phyloP scores from a whole-genome alignment of 805 yeast genomes.

The Zygosaccharomyces lentus region DNA sequence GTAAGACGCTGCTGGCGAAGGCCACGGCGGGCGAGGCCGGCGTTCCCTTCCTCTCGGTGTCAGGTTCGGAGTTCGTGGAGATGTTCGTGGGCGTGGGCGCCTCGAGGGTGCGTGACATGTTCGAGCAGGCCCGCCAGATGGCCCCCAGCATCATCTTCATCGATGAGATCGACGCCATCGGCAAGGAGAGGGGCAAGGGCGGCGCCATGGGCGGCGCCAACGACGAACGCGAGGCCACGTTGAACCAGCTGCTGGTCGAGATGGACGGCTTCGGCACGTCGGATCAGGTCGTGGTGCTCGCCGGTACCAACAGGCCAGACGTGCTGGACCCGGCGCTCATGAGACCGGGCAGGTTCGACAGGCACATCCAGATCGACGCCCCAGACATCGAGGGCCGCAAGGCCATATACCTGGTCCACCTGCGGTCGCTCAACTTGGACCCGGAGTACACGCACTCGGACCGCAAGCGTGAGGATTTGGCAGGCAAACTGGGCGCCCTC shows the following conservation, averaged over 20 bases:
- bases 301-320: constrained; percentile 93
- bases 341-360: constrained; percentile 93
- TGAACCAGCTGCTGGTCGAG: constrained; percentile 88
- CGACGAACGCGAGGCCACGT: constrained; percentile 90
- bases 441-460: constrained; percentile 40
- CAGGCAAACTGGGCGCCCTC: constrained; percentile 82
- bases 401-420: constrained; percentile 78
- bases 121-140: constrained; percentile 81
- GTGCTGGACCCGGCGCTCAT: constrained; percentile 82
- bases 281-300: constrained; percentile 89
- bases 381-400: constrained; percentile 90
- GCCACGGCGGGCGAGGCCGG: constrained; percentile 98
- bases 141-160: constrained; percentile 90
- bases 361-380: constrained; percentile 79
- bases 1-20: constrained; percentile 86
- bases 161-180: constrained; percentile 95
- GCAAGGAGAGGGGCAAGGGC: constrained; percentile 74
- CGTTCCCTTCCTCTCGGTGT: constrained; percentile 85
- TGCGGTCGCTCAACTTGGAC: constrained; percentile 41
- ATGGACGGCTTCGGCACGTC: constrained; percentile 91
- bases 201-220: constrained; percentile 75
- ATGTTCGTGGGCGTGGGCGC: constrained; percentile 98
- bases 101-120: constrained; percentile 86
- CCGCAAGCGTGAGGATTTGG: constrained; percentile 52
- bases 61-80: constrained; percentile 94